A percentile compares a stretch with the other conserved stretches of the same genome.
phyloP scores from a whole-genome alignment of 2,329 filamentous ascomycete genomes.

The Colletotrichum camelliae region DNA sequence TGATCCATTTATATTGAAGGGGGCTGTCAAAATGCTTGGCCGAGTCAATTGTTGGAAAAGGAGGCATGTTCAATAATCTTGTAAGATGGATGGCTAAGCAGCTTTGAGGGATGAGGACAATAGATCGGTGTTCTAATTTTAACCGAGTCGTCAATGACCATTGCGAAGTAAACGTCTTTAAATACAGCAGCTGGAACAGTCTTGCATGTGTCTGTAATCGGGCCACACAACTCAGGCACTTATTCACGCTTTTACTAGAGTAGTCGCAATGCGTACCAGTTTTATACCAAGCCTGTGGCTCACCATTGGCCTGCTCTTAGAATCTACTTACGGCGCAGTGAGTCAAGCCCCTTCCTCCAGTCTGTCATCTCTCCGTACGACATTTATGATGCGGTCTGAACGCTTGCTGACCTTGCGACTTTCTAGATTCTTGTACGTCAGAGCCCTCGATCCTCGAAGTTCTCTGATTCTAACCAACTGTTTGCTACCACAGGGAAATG shows the following conservation, averaged over 20 bases:
- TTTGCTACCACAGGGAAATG: background rate
- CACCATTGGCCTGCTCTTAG: background rate
- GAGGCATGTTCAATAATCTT: background rate
- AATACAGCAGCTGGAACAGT: background rate
- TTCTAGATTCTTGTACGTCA: background rate
- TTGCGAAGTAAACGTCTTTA: background rate
- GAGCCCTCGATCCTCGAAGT: background rate
- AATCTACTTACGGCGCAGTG: background rate
- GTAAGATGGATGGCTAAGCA: background rate
- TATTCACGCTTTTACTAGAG: background rate
- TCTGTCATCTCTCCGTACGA: accelerated
- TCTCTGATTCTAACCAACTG: background rate
- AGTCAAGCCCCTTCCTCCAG: background rate
- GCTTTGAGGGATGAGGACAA: background rate
- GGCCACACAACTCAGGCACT: background rate
- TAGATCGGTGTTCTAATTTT: background rate
- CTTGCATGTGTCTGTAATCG: background rate
- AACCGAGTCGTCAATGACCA: background rate
- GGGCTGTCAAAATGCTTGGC: background rate
- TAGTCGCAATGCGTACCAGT: background rate
- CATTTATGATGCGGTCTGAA: background rate
- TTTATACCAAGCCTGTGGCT: background rate
- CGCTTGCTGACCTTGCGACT: background rate
- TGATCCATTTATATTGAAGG: background rate
- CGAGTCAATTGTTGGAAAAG: accelerated